Conservation (phyloP, 139 green algal species). For the Coccomyxa sp. region DNA sequence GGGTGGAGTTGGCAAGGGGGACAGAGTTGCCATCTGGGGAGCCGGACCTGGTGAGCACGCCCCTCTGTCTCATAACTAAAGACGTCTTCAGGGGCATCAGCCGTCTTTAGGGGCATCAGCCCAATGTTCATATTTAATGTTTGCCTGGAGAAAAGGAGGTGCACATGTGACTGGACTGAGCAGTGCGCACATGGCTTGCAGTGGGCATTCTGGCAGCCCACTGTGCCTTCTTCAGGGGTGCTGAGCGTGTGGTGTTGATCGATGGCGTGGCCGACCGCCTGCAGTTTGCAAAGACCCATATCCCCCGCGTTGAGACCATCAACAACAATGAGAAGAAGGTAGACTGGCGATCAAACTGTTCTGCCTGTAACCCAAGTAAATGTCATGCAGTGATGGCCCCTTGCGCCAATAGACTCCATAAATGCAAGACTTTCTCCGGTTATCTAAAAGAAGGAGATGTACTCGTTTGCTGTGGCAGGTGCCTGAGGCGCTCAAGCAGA, state of each 20-base stretch:
- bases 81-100: not conserved
- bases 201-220: slow-evolving; percentile 70
- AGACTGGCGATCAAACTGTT: not conserved
- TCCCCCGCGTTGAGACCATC: slow-evolving; percentile 44
- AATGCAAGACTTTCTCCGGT: no score
- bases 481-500: slow-evolving; percentile 23
- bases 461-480: not conserved
- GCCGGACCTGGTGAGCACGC: slow-evolving; percentile 47
- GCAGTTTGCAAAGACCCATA: slow-evolving; percentile 26
- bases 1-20: slow-evolving; percentile 46
- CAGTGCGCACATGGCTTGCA: slow-evolving; percentile 12
- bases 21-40: slow-evolving; percentile 73
- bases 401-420: no score
- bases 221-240: slow-evolving; percentile 41
- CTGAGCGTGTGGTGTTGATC: slow-evolving; percentile 56
- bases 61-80: not conserved
- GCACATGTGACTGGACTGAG: no score
- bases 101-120: not conserved
- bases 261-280: slow-evolving; percentile 57
- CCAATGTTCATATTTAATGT: no score
- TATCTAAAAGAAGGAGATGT: no score
- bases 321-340: slow-evolving; percentile 47
- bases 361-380: no score
- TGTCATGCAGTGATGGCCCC: no score
- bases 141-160: no score